Evolutionary conservation across 1,139 yeast genomes (phyloP), one percentile per base, ranked within the genome.

Genomic region (Debaryomycetaceae sp.): DNA sequence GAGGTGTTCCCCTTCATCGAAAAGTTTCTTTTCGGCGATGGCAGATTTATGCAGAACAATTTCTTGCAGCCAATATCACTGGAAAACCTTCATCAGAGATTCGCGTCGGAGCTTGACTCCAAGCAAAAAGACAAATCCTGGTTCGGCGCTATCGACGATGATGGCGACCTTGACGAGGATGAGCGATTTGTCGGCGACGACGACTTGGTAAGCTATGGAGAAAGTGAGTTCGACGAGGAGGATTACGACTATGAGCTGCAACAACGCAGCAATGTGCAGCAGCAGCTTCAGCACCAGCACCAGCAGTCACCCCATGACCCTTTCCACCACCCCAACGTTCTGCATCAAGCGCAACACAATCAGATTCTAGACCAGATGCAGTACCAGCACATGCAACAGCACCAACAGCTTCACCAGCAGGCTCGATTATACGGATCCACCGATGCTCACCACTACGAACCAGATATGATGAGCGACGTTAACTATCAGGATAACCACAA

Each of bases 41-140:
- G 61, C 9, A 49, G 76, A 32, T 63, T 70, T 37, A 56, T 62
- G 20, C 69, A 62, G 30, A 65, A 65, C 41, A 59, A 59, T 36
- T 65, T 69, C 34, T 49, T 63, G 29, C 64, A 60, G 32, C 56
- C 60, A 3, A 53, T 65, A n/a, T 18, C 23, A 6, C 20, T 17
- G 15, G 29, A 27, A 17, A 27, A 27, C 15, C 14, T 27, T 16
- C 22, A 27, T 13, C 29, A 17, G 9, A 18, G 14, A 14, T 11
- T 16, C 7, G 47, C 58, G 8, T 42, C 48, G 9, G 56, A 47
- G 10, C 43, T 13, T 31, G 37, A 7, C 27, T 34, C 13, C 42
- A 41, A 30, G 35, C 38, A 37, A 17, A 29, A 49, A 28, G 61
- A 57, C 39, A 48, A 47, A 16, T 36, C 43, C 27, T 57, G 61